Evolutionary conservation across 1,284 basidiomycete species (phyloP).

Genomic region (Ceratobasidium sp.): DNA sequence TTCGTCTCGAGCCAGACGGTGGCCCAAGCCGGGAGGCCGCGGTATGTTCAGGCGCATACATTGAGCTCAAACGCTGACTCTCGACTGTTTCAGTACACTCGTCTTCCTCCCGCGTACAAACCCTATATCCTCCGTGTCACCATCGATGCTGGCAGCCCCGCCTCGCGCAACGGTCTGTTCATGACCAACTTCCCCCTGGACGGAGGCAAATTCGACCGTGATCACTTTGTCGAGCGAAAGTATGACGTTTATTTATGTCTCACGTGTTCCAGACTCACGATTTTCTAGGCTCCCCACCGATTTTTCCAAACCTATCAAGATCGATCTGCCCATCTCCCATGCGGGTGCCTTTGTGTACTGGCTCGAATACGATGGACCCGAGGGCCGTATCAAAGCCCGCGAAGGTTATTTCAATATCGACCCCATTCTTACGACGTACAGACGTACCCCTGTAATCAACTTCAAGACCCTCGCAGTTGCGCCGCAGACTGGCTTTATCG

Average conservation of each 20-base stretch:
- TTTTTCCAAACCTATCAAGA: constrained; percentile 85
- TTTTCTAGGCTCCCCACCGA: constrained; percentile 70
- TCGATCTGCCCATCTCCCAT: constrained; percentile 91
- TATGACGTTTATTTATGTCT: constrained; percentile 53
- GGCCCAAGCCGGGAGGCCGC: constrained; percentile 82
- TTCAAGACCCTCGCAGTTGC: constrained; percentile 56
- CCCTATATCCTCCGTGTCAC: constrained; percentile 90
- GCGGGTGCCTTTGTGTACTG: constrained; percentile 93
- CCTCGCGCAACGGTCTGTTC: constrained; percentile 84
- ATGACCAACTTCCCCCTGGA: constrained; percentile 94
- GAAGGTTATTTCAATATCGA: constrained; percentile 96
- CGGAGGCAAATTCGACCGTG: constrained; percentile 80
- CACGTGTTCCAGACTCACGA: constrained; percentile 12
- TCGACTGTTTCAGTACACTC: constrained; percentile 74
- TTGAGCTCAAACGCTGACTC: constrained; percentile 10
- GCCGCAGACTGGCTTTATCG: constrained; percentile 45
- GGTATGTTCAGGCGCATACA: constrained; percentile 57
- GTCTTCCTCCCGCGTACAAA: constrained; percentile 84
- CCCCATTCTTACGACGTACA: constrained; percentile 76
- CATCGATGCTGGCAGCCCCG: constrained; percentile 85
- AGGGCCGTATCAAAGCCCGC: constrained; percentile 71
- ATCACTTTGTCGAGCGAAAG: constrained; percentile 77
- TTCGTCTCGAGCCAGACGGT: constrained; percentile 84
- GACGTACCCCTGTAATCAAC: constrained; percentile 73
- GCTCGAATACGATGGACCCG: constrained; percentile 77